Percentiles rank a stretch among this genome's conserved stretches.
phyloP scores from a whole-genome alignment of 768 basidiomycete genomes.

The Psilocybe cubensis region DNA sequence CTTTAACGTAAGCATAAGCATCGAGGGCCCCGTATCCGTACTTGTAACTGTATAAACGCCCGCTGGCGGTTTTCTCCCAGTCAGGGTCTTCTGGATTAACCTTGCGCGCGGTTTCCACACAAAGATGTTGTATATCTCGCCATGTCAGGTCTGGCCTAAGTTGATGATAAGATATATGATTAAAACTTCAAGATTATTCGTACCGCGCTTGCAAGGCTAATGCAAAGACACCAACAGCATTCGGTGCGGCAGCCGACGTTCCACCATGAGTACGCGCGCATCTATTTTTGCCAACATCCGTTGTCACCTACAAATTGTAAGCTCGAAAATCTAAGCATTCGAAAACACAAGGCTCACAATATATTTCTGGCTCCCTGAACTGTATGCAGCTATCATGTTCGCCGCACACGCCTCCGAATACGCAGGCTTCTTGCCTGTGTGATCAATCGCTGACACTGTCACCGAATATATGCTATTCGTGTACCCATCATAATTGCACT shows the following conservation, averaged over 20 bases:
- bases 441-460: conserved; percentile 90
- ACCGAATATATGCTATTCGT: conserved; percentile 97
- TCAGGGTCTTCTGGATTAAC: conserved; percentile 90
- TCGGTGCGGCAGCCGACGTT: conserved; percentile 96
- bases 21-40: conserved; percentile 95
- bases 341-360: conserved; percentile 66
- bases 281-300: conserved; percentile 77
- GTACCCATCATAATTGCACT: conserved; percentile 99
- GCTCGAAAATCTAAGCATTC: not conserved
- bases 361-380: conserved; percentile 88
- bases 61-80: conserved; percentile 83
- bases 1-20: conserved; percentile 77
- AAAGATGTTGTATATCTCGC: conserved; percentile 94
- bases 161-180: not conserved
- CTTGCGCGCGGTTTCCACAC: conserved; percentile 72
- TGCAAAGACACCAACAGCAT: conserved; percentile 91
- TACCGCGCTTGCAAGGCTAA: conserved; percentile 87
- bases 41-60: conserved; percentile 77
- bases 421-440: conserved; percentile 88
- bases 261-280: conserved; percentile 88
- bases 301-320: conserved; percentile 69
- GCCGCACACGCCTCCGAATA: conserved; percentile 97
- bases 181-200: conserved; percentile 9
- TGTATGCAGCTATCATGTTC: conserved; percentile 94
- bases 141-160: conserved; percentile 91